A percentile compares a stretch with the other conserved stretches of the same genome.
Evolutionary conservation across 2,329 filamentous ascomycete species (phyloP).

Genomic region (Huntiella omanensis): DNA sequence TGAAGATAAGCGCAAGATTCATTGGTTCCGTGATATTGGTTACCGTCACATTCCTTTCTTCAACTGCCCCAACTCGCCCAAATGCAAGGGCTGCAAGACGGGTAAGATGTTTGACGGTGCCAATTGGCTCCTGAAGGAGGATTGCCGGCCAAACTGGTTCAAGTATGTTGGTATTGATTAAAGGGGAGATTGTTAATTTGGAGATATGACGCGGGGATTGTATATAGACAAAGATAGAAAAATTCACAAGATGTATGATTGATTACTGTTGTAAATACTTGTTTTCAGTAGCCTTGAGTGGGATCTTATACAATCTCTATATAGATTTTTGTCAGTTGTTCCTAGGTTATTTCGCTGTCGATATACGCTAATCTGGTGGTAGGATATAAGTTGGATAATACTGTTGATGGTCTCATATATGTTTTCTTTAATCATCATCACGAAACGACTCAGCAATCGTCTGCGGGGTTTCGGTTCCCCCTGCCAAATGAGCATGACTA

Average conservation of each 20-base stretch:
- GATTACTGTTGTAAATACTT: background rate
- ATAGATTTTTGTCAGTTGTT: no score
- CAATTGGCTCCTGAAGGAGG: slow-evolving; percentile 67
- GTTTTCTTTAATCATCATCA: slow-evolving; percentile 8
- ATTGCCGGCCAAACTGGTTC: slow-evolving; percentile 94
- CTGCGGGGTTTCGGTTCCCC: slow-evolving; percentile 4
- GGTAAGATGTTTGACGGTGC: slow-evolving; percentile 83
- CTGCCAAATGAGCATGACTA: slow-evolving; percentile 1
- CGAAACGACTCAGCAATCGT: slow-evolving; percentile 9
- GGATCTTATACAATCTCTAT: no score
- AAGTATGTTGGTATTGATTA: slow-evolving; percentile 74
- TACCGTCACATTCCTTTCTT: slow-evolving; percentile 98
- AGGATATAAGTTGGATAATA: no score
- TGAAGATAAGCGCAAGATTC: slow-evolving; percentile 75
- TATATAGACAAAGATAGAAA: background rate
- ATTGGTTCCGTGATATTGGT: slow-evolving; percentile 98
- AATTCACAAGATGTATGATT: background rate
- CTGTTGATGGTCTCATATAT: background rate
- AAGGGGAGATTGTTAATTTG: background rate
- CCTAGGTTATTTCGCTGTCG: no score
- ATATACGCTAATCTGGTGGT: no score
- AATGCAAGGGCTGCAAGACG: slow-evolving; percentile 73
- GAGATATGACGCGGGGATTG: background rate
- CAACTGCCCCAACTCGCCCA: slow-evolving; percentile 93
- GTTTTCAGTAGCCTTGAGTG: no score